phyloP scores from a whole-genome alignment of 345 rosid species.

The Eucalyptus tenuipes region DNA sequence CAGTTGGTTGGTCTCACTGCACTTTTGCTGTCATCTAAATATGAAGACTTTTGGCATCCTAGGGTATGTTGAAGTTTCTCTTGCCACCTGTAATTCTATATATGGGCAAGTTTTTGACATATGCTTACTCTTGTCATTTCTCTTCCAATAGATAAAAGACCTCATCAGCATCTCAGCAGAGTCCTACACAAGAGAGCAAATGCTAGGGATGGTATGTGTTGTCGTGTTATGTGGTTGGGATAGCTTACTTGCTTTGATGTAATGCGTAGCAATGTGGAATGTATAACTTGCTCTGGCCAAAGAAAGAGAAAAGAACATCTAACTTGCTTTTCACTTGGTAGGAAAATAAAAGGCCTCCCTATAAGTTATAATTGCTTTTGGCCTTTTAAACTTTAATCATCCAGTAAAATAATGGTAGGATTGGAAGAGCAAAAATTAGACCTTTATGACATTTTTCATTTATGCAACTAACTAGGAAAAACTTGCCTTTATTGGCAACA shows the following conservation, averaged over 20 bases:
- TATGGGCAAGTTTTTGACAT: not conserved
- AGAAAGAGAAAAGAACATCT: not conserved
- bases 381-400: not conserved
- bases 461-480: not conserved
- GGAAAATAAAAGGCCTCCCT: not conserved
- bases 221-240: not conserved
- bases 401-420: not conserved
- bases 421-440: not conserved
- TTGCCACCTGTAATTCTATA: not conserved
- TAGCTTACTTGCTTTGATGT: not conserved
- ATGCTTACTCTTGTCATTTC: not conserved
- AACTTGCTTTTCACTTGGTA: not conserved
- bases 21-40: slow-evolving; percentile 81
- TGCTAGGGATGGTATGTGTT: slow-evolving; percentile 55
- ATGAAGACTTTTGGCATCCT: slow-evolving; percentile 98
- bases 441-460: not conserved
- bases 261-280: not conserved
- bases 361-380: not conserved
- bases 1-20: slow-evolving; percentile 90
- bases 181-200: slow-evolving; percentile 61
- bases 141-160: slow-evolving; percentile 59
- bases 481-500: not conserved
- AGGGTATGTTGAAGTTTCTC: slow-evolving; percentile 32
- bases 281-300: not conserved
- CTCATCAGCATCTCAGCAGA: slow-evolving; percentile 83